Evolutionary conservation across 768 basidiomycete genomes (phyloP).

Genomic region (Trametes villosa): DNA sequence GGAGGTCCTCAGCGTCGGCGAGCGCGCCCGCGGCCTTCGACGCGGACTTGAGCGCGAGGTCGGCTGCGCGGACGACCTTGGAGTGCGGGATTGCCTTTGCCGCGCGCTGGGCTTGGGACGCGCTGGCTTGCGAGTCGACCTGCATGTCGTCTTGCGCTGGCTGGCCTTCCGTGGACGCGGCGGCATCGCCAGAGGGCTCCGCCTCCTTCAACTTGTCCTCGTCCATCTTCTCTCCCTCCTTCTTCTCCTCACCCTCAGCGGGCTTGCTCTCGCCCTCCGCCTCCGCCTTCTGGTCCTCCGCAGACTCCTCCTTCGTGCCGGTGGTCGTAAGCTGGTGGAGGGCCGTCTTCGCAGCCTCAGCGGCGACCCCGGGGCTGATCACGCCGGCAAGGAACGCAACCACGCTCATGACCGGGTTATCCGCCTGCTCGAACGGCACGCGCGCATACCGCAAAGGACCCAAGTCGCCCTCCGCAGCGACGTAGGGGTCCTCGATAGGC

Average conservation of each 20-base stretch:
- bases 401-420: slow-evolving; percentile 98
- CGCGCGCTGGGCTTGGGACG: slow-evolving; percentile 38
- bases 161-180: not conserved
- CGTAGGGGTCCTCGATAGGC: slow-evolving; percentile 95
- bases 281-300: slow-evolving; percentile 37
- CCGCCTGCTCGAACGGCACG: slow-evolving; percentile 91
- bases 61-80: slow-evolving; percentile 80
- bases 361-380: slow-evolving; percentile 86
- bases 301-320: slow-evolving; percentile 40
- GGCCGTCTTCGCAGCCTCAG: slow-evolving; percentile 91
- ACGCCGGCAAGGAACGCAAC: slow-evolving; percentile 96
- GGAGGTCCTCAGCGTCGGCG: slow-evolving; percentile 79
- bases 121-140: slow-evolving; percentile 42
- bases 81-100: slow-evolving; percentile 62
- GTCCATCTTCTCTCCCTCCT: slow-evolving; percentile 45
- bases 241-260: slow-evolving; percentile 44
- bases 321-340: slow-evolving; percentile 79
- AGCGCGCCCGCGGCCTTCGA: slow-evolving; percentile 82
- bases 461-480: slow-evolving; percentile 75
- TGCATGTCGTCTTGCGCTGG: slow-evolving; percentile 45
- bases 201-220: slow-evolving; percentile 39
- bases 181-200: not conserved
- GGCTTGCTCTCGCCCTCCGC: slow-evolving; percentile 37
- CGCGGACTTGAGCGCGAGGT: slow-evolving; percentile 87
- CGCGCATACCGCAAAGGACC: slow-evolving; percentile 76